These are phyloP conservation scores for Erythrobasidium hasegawianum DNA, from an alignment of 1,284 basidiomycete species.

Conservation along the genomic window DNA sequence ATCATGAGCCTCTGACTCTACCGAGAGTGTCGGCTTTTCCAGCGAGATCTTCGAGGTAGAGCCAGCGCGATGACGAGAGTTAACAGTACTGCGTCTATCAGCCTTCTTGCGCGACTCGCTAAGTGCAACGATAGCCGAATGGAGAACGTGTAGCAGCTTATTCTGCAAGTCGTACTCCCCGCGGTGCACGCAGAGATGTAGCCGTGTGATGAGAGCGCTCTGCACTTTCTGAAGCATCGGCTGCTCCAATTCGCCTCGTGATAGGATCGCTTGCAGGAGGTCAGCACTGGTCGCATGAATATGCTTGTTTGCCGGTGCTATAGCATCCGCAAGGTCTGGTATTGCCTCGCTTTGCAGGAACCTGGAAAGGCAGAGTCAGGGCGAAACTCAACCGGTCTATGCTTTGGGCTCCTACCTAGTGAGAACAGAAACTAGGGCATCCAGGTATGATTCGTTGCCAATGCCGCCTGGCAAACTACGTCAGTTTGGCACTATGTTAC, in stretches of 20 bases:
- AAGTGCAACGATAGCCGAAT: constrained; percentile 61
- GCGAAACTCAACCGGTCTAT: too few relatives aligned
- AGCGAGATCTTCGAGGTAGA: constrained; percentile 3
- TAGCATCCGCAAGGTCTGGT: constrained; percentile 51
- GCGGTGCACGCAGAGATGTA: constrained; percentile 68
- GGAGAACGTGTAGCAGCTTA: constrained; percentile 85
- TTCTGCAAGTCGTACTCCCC: constrained; percentile 76
- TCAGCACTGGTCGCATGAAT: constrained; percentile 75
- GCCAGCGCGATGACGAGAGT: neutral
- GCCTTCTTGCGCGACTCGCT: constrained; percentile 14
- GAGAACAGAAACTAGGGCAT: constrained; percentile 65
- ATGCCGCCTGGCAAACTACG: constrained; percentile 30
- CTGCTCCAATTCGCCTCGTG: constrained; percentile 69
- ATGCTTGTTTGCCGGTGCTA: constrained; percentile 61
- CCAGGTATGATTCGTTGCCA: constrained; percentile 61
- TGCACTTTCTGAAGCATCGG: constrained; percentile 64
- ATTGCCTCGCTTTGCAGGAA: constrained; percentile 13
- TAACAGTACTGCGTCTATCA: constrained; percentile 9
- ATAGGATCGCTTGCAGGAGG: constrained; percentile 72
- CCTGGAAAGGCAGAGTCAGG: neutral
- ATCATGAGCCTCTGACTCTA: constrained; percentile 38
- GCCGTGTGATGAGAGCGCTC: constrained; percentile 65
- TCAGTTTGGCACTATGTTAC: neutral
- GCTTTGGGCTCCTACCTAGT: constrained; percentile 46
- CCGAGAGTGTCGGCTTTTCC: constrained; percentile 3